Base-by-base conservation (phyloP, 768 basidiomycete species). In the Leccinum imitatum region DNA sequence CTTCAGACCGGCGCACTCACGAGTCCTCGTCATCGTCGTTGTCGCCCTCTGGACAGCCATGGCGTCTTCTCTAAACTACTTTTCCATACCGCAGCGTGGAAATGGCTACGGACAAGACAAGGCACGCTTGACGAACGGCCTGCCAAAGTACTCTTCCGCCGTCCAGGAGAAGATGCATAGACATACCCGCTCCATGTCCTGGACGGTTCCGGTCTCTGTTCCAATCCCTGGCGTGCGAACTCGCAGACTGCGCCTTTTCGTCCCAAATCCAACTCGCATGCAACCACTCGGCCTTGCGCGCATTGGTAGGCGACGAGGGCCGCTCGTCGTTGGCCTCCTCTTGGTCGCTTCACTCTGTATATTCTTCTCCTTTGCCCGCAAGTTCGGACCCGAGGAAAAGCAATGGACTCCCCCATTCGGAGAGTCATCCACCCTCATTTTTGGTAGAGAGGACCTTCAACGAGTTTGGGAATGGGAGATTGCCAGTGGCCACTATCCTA, bases 401-500 rank as follows among this genome's bases (percentile, higher is more conserved):
- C 80, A 82, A 59, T 90, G 87, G 87, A 80, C 86, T 13, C 75
- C 81, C 39, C 78, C 81, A 17, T 80, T 84, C 51, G 79, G 79
- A 44, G 85, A 88, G 50, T 79, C 85, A 15, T 78, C 89, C 25
- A 92, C 92, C 9, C 80, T 94, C 30, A 84, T 94, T 37, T 93
- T 84, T 68, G 79, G 80, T 58, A 80, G 87, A 52, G 85, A 90
- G 59, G 94, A 98, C 69, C 71, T 97, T 46, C 91, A 90, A 68
- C 82, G 88, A 58, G 91, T 99, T 73, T 98, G 95, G 95, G 80
- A 87, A 61, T 98, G 95, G 95, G 96, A 99, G 76, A 83, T 98
- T 58, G 78, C 85, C 33, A 91, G 92, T 63, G 97, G 97, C 1
- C 95, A 97, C 76, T 94, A 94, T 78, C 96, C 96, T 9, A 95